A percentile compares a stretch with the other conserved stretches of the same genome.
phyloP scores from a whole-genome alignment of 2,329 filamentous ascomycete genomes.

The Penicillium concentricum region DNA sequence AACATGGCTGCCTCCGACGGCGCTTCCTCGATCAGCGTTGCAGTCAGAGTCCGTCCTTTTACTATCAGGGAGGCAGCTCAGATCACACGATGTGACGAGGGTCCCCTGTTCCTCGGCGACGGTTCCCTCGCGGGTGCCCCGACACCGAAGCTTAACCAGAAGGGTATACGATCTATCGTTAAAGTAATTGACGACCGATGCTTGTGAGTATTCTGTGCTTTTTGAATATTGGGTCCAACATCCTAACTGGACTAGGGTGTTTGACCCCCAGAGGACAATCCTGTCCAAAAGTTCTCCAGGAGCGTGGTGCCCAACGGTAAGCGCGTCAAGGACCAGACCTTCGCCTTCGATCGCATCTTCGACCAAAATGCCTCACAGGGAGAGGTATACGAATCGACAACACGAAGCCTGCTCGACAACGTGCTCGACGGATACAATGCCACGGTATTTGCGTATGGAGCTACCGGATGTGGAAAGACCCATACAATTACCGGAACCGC shows the following conservation, averaged over 20 bases:
- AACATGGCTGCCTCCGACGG: slow-evolving; percentile 45
- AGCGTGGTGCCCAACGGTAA: slow-evolving; percentile 81
- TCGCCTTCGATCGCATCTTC: slow-evolving; percentile 94
- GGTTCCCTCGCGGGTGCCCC: slow-evolving; percentile 88
- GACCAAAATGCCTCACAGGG: slow-evolving; percentile 90
- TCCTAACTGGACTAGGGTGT: slow-evolving; percentile 62
- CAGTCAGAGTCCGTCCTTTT: slow-evolving; percentile 64
- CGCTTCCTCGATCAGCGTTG: slow-evolving; percentile 52
- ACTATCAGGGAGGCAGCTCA: slow-evolving; percentile 93
- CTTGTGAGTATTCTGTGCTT: slow-evolving; percentile 63
- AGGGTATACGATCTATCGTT: slow-evolving; percentile 86
- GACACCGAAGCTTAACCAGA: slow-evolving; percentile 77
- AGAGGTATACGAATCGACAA: slow-evolving; percentile 94
- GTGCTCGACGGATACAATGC: slow-evolving; percentile 98
- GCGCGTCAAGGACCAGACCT: slow-evolving; percentile 94
- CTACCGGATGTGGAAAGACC: slow-evolving; percentile 96
- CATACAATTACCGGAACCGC: slow-evolving; percentile 94
- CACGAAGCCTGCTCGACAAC: slow-evolving; percentile 83
- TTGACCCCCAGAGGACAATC: slow-evolving; percentile 96
- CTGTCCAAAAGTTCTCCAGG: slow-evolving; percentile 81
- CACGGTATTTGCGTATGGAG: slow-evolving; percentile 96
- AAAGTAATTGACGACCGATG: slow-evolving; percentile 96
- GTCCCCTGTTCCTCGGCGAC: slow-evolving; percentile 90
- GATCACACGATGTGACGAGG: slow-evolving; percentile 73
- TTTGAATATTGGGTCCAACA: slow-evolving; percentile 7